Base-by-base conservation (phyloP, 2,329 filamentous ascomycete species). In the Diaporthe capsici region DNA sequence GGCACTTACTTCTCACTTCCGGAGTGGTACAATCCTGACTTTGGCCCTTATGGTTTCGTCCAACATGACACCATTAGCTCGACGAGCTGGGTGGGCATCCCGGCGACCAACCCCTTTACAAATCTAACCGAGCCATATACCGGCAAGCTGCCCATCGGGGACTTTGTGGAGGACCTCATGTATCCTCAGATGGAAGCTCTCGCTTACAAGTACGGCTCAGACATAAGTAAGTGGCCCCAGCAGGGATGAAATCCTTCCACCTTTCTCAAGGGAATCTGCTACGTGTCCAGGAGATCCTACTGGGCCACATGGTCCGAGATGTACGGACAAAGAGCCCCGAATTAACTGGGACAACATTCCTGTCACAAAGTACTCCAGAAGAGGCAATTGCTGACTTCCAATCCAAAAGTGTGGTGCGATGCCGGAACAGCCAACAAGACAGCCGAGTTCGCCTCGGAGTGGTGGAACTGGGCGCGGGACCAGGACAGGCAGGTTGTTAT, bases 21-120 rank as follows among this genome's bases (percentile, higher is more conserved):
- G 0, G 87, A 88, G 78, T 88, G 87, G 86, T 89, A 85, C 80
- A 87, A 88, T 77, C 86, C 86, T 0, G 83, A 85, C 67, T 89
- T 83, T 74, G 84, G 81, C 0, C 82, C 83, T 0, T 87, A 87
- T 76, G 86, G 86, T 13, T 87, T 86, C 77, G 82, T 82, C 49
- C 84, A 85, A 72, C 79, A 72, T 73, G 77, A 78, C 65, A 76
- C 78, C 5, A 75, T 78, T 13, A 74, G 78, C 8, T 83, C 81
- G 6, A 83, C 79, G 47, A 83, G 80, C n/a, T 83, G 84, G 82
- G 82, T 83, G 0, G 84, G 85, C 22, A 81, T 84, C 12, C 75
- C 81, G 3, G 85, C 86, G 2, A 79, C 70, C 17, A 88, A 88
- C 76, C 87, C 86, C 0, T 88, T 87, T 76, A 88, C 86, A 0